phyloP scores from a whole-genome alignment of 2,329 filamentous ascomycete species.

The Diaporthe sp. region DNA sequence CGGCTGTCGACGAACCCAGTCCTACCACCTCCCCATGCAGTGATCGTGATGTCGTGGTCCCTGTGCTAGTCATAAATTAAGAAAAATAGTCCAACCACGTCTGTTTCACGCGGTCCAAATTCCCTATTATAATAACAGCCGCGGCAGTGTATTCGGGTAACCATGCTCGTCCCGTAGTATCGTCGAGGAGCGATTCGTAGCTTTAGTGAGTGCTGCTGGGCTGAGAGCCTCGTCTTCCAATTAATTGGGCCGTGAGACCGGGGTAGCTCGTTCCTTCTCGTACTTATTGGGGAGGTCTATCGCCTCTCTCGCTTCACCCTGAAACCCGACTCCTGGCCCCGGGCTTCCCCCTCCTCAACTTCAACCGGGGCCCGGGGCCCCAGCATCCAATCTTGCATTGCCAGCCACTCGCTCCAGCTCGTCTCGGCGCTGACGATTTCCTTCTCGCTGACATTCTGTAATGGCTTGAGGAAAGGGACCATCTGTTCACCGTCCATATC shows the following conservation, averaged over 20 bases:
- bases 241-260: background rate
- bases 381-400: constrained; percentile 99
- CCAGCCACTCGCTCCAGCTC: constrained; percentile 94
- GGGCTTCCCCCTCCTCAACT: constrained; percentile 40
- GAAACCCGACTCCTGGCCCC: constrained; percentile 15
- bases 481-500: constrained; percentile 88
- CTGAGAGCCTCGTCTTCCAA: background rate
- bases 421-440: constrained; percentile 88
- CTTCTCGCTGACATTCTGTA: constrained; percentile 81
- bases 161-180: background rate
- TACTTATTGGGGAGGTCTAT: background rate
- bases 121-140: background rate
- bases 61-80: background rate
- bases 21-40: constrained; percentile 23
- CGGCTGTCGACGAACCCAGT: constrained; percentile 5
- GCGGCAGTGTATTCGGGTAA: background rate
- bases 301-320: constrained; percentile 25
- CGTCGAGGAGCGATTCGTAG: background rate
- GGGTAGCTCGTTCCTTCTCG: background rate
- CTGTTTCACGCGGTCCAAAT: background rate
- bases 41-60: constrained; percentile 19
- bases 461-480: constrained; percentile 87
- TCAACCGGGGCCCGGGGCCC: constrained; percentile 79
- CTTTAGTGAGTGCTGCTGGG: background rate
- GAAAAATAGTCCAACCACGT: background rate